Base-by-base conservation (phyloP, 768 basidiomycete species). In the Russula emetica region DNA sequence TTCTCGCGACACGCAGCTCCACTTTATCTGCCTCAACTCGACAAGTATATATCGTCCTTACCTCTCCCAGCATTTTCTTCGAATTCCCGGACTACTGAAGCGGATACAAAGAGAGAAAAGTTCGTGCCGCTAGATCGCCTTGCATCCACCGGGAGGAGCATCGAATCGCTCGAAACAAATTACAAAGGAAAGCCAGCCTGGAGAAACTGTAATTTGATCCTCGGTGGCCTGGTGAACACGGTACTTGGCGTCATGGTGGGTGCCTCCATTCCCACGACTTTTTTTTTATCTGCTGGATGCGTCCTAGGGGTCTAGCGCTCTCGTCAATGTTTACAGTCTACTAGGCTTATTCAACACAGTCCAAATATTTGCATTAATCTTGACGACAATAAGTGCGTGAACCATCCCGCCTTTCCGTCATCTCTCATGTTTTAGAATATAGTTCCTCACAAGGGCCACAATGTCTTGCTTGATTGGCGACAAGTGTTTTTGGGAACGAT, bases 361-460 rank as follows among this genome's bases (percentile, higher is more conserved):
- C 0, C 87, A 90, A 70, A 79, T 90, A 40, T 87, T 89, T 72
- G 87, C 88, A 0, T 75, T 90, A 30, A 78, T 90, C 50, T 72
- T 90, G 62, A 84, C 80, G 62, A 88, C 87, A 2, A 80, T 88
- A 64, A 80, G 87, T 88, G 69, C 45, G 74, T 53, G 14, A 55
- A 38, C 13, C 22, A 32, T 20, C 16, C 1, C 6, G 11, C 44
- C 3, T 26, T 36, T 36, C 55, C 7, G 4, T 32, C 34, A 40
- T 53, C 42, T 36, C 53, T 61, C 34, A 44, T 38, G 26, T 36
- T 55, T 40, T 56, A 14, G 62, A 80, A 79, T 82, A 22, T 79
- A 80, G 30, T 65, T 78, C 32, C 74, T 71, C 24, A 73, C 74
- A 49, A 72, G 70, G 24, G 75, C 74, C 30, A 70, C 7, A 70